Evolutionary conservation across 1,284 basidiomycete genomes (phyloP), one percentile per base, ranked within the genome.

Genomic region (Pterulicium gracile): DNA sequence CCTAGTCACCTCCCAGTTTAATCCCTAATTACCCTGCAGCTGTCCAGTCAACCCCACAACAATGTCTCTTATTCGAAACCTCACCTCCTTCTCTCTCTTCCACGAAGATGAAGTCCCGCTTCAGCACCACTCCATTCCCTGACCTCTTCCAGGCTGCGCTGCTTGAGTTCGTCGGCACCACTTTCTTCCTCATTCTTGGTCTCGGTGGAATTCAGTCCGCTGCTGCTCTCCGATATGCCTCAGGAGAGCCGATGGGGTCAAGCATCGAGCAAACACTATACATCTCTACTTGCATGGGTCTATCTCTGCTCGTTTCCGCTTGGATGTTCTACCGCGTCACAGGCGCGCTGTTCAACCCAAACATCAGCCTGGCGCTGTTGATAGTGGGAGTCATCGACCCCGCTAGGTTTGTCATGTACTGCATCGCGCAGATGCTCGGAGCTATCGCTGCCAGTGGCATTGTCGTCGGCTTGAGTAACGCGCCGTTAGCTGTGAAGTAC

Each of bases 241-340:
- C 60, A 45, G 55, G 50, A 20, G 58, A 56, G 45, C 54, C 43
- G 41, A n/a, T n/a, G n/a, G 53, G 53, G 24, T 66, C 59, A 19
- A 59, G 51, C 47, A 56, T 77, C 45, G 65, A 69, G 42, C 69
- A 68, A 19, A 58, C 69, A 32, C 65, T 78, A 52, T 84, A 81
- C 62, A 75, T 81, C 42, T 71, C 81, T 0, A 67, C 72, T 1
- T 72, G 67, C 40, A 79, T 83, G 68, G 84, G 84, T 2, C 59
- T 88, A 45, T 76, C 75, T 47, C 68, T 88, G 24, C 69, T 85
- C 41, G 73, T 81, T 23, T 76, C 75, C 2, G 80, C 77, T 3
- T 87, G 82, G 78, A 61, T 87, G 24, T 88, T 88, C 62, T 88
- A 77, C 60, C 70, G 86, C 23, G 72, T 81, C 42, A 84, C 81